These are phyloP conservation scores for Oryza glumipatula DNA, from an alignment of 176 grass and related monocot genomes.

Conservation along the genomic window DNA sequence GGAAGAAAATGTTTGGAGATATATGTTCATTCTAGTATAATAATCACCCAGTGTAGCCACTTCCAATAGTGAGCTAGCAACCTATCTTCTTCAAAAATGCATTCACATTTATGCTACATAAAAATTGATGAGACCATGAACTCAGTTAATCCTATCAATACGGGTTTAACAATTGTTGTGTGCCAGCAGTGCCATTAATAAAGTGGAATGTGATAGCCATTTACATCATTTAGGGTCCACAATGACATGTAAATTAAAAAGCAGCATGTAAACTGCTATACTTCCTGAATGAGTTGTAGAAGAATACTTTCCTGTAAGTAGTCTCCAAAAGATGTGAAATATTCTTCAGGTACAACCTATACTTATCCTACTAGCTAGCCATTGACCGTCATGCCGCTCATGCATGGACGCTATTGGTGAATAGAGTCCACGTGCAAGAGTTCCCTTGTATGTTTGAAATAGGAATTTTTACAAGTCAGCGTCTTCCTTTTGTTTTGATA, in stretches of 20 bases:
- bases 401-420: background rate
- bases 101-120: background rate
- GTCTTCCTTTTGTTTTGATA: constrained; percentile 12
- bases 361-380: background rate
- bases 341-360: constrained; percentile 8
- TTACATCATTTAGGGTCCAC: background rate
- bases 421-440: constrained; percentile 3
- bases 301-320: background rate
- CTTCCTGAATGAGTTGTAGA: background rate
- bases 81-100: background rate
- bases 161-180: background rate
- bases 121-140: constrained; percentile 1
- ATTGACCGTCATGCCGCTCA: background rate
- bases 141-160: background rate
- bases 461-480: background rate
- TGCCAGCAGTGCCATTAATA: background rate
- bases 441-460: background rate
- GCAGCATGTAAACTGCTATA: background rate
- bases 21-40: constrained; percentile 2
- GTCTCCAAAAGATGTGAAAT: background rate
- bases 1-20: background rate
- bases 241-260: background rate
- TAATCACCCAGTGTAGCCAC: background rate
- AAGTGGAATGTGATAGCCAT: background rate
- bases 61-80: background rate